These are phyloP conservation scores for Hippophae gyantsensis DNA, from an alignment of 306 rosid genomes.

Conservation along the genomic window DNA sequence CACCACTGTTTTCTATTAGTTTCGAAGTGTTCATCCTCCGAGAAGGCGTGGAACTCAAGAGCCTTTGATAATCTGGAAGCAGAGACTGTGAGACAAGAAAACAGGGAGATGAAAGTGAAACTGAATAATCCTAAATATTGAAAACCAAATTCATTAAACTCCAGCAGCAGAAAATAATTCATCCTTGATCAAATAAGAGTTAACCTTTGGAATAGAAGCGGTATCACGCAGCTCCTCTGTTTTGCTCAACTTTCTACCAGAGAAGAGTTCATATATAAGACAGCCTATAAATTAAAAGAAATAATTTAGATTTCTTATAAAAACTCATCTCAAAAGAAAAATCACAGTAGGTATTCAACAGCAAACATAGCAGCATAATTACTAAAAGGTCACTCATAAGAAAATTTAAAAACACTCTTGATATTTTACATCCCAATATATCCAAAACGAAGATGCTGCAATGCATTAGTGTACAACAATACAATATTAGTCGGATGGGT, in stretches of 20 bases:
- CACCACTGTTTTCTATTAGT: conserved; percentile 95
- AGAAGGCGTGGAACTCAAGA: conserved; percentile 81
- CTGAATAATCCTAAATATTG: conserved; percentile 26
- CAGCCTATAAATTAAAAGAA: conserved; percentile 52
- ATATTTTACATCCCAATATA: not conserved
- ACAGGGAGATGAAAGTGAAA: conserved; percentile 40
- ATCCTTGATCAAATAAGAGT: conserved; percentile 13
- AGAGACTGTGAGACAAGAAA: conserved; percentile 70
- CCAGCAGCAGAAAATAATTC: conserved; percentile 3
- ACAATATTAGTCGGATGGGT: no score
- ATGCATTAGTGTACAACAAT: no score
- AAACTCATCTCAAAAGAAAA: not conserved
- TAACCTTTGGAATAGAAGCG: conserved; percentile 85
- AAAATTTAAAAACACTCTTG: not conserved
- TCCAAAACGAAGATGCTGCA: no score
- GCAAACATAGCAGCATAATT: conserved; percentile 10
- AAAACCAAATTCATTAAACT: conserved; percentile 16
- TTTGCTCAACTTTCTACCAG: conserved; percentile 72
- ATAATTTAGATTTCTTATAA: conserved; percentile 14
- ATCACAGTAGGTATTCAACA: conserved; percentile 12
- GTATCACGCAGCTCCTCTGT: conserved; percentile 94
- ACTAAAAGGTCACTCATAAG: conserved; percentile 1
- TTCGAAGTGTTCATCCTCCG: conserved; percentile 93
- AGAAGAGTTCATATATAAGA: conserved; percentile 85
- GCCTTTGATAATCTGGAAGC: conserved; percentile 99